These are phyloP conservation scores for Neonectria sp. DNA, from an alignment of 2,329 filamentous ascomycete species.

Conservation along the genomic window DNA sequence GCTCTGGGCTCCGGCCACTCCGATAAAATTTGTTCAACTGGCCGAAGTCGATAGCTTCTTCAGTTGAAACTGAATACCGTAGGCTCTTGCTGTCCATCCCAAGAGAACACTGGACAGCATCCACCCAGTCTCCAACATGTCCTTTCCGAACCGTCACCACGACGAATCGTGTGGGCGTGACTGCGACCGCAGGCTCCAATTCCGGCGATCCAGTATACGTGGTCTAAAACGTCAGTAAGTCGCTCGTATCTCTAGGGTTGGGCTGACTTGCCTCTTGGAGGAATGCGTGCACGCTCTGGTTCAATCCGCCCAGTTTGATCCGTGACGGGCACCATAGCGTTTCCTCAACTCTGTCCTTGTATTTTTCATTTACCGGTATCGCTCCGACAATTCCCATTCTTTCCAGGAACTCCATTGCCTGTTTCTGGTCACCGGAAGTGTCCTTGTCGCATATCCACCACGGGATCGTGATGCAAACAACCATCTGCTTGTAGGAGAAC, in stretches of 20 bases:
- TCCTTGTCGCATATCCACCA: constrained; percentile 22
- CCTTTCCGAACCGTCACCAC: constrained; percentile 28
- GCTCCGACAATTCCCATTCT: constrained; percentile 23
- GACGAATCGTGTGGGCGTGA: constrained; percentile 25
- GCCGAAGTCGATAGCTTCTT: constrained; percentile 11
- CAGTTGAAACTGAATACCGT: constrained; percentile 15
- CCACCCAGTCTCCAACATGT: constrained; percentile 24
- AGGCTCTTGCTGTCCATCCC: constrained; percentile 22
- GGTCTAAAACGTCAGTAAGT: constrained; percentile 10
- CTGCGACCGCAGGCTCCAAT: constrained; percentile 12
- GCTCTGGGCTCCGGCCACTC: neutral
- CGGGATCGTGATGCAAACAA: constrained; percentile 29
- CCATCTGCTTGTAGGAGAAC: constrained; percentile 31
- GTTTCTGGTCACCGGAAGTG: constrained; percentile 18
- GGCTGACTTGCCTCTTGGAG: constrained; percentile 18
- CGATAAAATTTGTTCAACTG: constrained; percentile 23
- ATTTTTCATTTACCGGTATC: constrained; percentile 20
- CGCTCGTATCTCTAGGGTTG: neutral
- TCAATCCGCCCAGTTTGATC: constrained; percentile 13
- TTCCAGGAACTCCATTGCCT: constrained; percentile 20
- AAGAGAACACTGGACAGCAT: constrained; percentile 24
- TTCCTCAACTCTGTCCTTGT: constrained; percentile 6
- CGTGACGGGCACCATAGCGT: constrained; percentile 26
- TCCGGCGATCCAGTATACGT: constrained; percentile 27
- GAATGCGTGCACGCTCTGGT: constrained; percentile 27